phyloP scores from a whole-genome alignment of 345 rosid genomes.

The Lumnitzera littorea region DNA sequence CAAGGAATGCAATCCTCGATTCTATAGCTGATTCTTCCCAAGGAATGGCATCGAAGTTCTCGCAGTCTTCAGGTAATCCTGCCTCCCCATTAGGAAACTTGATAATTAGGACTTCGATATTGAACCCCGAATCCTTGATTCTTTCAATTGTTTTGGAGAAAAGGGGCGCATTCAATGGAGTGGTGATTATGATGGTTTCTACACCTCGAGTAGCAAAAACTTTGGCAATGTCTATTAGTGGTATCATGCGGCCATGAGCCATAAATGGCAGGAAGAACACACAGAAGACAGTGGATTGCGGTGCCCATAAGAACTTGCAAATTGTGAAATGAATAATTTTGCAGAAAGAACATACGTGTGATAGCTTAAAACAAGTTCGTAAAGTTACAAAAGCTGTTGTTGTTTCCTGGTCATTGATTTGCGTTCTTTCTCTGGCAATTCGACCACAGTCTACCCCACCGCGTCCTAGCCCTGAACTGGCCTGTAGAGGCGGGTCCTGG shows the following conservation, averaged over 20 bases:
- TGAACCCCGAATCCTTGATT: conserved; percentile 11
- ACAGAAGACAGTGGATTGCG: conserved; percentile 1
- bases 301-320: no score
- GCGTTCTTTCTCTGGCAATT: no score
- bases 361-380: no score
- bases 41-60: conserved; percentile 23
- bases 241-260: conserved; percentile 61
- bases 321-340: no score
- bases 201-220: conserved; percentile 31
- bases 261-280: conserved; percentile 38
- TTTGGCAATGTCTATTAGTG: conserved; percentile 49
- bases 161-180: conserved; percentile 29
- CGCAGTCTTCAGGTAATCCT: conserved; percentile 43
- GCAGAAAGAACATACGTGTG: no score
- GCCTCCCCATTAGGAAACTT: conserved; percentile 32
- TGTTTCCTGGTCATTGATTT: no score
- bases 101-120: conserved; percentile 23
- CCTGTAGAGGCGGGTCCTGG: no score
- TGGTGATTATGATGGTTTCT: conserved; percentile 36
- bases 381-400: no score
- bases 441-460: no score
- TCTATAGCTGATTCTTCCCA: neutral
- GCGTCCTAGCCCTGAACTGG: no score
- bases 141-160: neutral
- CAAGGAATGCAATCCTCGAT: neutral